A percentile compares a stretch with the other conserved stretches of the same genome.
Conservation (phyloP, 129 eudicot genomes). For the Pittosporum tobira region DNA sequence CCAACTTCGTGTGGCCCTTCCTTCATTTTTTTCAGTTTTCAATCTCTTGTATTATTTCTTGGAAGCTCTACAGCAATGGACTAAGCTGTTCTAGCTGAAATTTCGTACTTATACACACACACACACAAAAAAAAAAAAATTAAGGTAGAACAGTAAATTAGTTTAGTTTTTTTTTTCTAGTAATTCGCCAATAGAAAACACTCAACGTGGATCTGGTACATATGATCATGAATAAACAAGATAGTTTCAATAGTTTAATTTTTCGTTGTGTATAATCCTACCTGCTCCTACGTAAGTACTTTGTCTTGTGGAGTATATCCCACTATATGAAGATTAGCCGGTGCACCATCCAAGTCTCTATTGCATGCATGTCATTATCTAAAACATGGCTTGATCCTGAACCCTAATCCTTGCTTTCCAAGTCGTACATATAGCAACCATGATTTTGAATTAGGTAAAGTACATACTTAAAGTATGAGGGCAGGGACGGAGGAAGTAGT, state of each 20-base stretch:
- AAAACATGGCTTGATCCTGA: no score
- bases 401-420: background rate
- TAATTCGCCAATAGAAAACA: conserved; percentile 3
- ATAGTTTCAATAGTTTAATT: background rate
- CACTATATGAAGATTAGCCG: no score
- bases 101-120: background rate
- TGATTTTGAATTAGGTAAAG: background rate
- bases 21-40: conserved; percentile 23
- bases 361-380: background rate
- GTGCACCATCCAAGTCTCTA: background rate
- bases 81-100: background rate
- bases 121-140: no score
- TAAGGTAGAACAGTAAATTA: background rate
- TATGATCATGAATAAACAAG: background rate
- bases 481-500: no score
- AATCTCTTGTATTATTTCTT: no score
- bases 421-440: background rate
- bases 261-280: background rate
- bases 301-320: background rate
- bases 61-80: no score
- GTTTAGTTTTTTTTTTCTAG: background rate
- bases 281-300: background rate
- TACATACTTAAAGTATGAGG: no score
- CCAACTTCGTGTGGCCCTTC: conserved; percentile 37
- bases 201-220: background rate